These are phyloP conservation scores for Heliamphora pulchella DNA, from an alignment of 179 eudicot genomes.

Conservation along the genomic window DNA sequence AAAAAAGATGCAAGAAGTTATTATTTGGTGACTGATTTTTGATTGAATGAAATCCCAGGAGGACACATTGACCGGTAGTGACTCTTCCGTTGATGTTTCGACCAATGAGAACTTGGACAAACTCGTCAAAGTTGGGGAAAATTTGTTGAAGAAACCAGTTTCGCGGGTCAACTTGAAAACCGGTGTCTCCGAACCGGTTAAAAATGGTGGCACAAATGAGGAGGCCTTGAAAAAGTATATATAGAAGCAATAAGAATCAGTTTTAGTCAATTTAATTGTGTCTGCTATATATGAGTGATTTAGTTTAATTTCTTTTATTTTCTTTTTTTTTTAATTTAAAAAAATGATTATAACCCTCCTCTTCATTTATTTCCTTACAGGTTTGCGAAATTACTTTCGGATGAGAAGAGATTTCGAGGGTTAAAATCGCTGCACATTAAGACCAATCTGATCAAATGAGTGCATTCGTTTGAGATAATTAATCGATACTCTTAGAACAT, in stretches of 20 bases:
- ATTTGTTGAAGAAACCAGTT: conserved; percentile 18
- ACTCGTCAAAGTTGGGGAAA: conserved; percentile 18
- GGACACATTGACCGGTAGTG: conserved; percentile 13
- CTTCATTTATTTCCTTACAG: background rate
- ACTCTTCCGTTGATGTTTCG: conserved; percentile 18
- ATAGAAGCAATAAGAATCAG: too few relatives aligned
- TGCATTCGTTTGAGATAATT: too few relatives aligned
- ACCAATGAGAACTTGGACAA: conserved; percentile 21
- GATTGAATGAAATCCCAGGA: too few relatives aligned
- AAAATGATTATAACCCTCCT: background rate
- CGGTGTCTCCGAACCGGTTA: conserved; percentile 9
- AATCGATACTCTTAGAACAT: too few relatives aligned
- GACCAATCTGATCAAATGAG: background rate
- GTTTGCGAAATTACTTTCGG: conserved; percentile 9
- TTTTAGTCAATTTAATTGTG: background rate
- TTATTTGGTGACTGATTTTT: too few relatives aligned
- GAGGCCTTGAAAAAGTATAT: conserved; percentile 15
- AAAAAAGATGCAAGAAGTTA: too few relatives aligned
- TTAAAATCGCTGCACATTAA: background rate
- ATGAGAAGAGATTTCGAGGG: conserved; percentile 1
- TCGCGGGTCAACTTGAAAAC: conserved; percentile 15
- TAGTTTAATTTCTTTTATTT: too few relatives aligned
- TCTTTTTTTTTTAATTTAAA: background rate
- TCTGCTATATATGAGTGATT: too few relatives aligned
- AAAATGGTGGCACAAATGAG: conserved; percentile 19